Evolutionary conservation across 768 basidiomycete species (phyloP), one percentile per base, ranked within the genome.

Genomic region (Hygrocybe punicea): DNA sequence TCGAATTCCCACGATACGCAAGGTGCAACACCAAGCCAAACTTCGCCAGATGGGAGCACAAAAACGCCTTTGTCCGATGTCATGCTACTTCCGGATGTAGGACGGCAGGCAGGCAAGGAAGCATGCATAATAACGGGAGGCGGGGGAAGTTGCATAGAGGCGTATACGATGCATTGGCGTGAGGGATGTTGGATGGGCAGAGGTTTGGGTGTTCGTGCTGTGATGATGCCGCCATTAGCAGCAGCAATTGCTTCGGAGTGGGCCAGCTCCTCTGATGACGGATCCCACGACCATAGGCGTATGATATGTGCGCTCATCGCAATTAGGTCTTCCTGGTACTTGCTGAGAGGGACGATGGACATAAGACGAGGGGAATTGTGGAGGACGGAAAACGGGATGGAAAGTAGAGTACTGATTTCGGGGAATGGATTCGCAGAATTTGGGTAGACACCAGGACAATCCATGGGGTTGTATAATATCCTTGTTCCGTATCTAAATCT

Each of bases 311-410:
- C 17, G 3, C 46, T 45, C 29, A 59, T 35, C 9, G 5, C 9
- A n/a, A 59, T 48, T 3, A 55, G 17, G 14, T 55, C 23, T 4
- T 24, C 9, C 29, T 59, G 58, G 23, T 55, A 59, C 23, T 37
- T 6, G 39, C 51, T 57, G 6, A 4, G 6, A 29, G 59, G 55
- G 6, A 45, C 13, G 10, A 57, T 44, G 4, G 50, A 19, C 11
- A 25, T 19, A 2, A 60, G 34, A n/a, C 55, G 55, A 39, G 55
- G 59, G 25, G 47, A 6, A 23, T 34, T 50, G 51, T 60, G 55
- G 40, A 60, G 56, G n/a, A n/a, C n/a, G 6, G 59, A 56, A 39
- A 60, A 60, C 16, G 59, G 59, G 8, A 60, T 51, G 6, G 59
- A 60, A 19, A 60, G 55, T 8, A 60, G 42, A 46, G 59, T 60